Evolutionary conservation across 75 land plant species (phyloP).

Genomic region (Pseudotsuga menziesii): DNA sequence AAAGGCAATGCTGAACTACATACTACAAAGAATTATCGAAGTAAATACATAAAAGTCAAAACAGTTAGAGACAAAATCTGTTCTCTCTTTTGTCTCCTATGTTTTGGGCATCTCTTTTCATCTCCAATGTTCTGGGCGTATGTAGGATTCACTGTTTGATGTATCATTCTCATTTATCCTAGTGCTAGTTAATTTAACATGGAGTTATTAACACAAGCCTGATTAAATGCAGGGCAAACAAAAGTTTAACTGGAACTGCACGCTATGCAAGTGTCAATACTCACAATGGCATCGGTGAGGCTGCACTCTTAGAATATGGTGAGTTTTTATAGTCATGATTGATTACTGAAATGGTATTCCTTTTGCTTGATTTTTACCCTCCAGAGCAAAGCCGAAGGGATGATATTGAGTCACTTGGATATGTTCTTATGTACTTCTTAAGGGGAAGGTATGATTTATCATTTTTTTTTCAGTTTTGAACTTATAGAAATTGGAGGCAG

Average conservation of each 20-base stretch:
- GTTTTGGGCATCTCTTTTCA: too few relatives aligned
- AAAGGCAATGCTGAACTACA: too few relatives aligned
- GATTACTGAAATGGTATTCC: neutral
- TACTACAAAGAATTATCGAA: too few relatives aligned
- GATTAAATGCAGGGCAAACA: conserved; percentile 55
- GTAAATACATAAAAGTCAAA: too few relatives aligned
- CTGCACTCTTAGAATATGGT: neutral
- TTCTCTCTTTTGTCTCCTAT: too few relatives aligned
- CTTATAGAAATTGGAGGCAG: neutral
- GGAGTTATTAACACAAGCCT: neutral
- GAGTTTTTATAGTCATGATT: neutral
- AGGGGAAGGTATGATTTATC: conserved; percentile 70
- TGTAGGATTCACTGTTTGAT: too few relatives aligned
- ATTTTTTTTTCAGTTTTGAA: neutral
- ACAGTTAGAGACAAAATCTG: too few relatives aligned
- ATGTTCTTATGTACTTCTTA: conserved; percentile 91
- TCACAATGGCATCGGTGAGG: conserved; percentile 80
- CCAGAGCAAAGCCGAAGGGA: conserved; percentile 85
- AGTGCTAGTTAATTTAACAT: too few relatives aligned
- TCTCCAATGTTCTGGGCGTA: too few relatives aligned
- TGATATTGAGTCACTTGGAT: conserved; percentile 91
- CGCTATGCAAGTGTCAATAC: conserved; percentile 89
- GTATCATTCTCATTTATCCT: too few relatives aligned
- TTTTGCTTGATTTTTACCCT: neutral
- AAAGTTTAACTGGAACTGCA: conserved; percentile 81